Evolutionary conservation across 768 basidiomycete genomes (phyloP).

Genomic region (Macrocybe gigantea): DNA sequence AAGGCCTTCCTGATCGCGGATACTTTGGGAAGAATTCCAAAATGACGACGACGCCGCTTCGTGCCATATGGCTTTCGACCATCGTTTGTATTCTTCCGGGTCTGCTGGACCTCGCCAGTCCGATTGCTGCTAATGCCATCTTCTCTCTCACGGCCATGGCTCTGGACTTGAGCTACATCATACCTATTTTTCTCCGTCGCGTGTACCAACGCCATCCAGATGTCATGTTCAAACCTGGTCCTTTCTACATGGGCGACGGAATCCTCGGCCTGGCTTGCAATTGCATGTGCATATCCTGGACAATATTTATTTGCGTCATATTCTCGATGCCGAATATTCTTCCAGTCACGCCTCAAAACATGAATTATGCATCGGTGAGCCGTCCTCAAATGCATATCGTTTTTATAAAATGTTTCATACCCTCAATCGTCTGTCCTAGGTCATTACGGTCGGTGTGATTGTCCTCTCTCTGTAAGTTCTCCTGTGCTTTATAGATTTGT

Average conservation of each 20-base stretch:
- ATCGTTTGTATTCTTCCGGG: conserved; percentile 63
- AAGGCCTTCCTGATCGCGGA: conserved; percentile 69
- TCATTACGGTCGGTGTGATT: conserved; percentile 49
- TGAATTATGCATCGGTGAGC: conserved; percentile 78
- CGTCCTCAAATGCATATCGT: background rate
- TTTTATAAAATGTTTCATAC: background rate
- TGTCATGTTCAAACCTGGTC: conserved; percentile 79
- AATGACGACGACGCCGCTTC: conserved; percentile 67
- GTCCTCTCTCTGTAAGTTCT: conserved; percentile 44
- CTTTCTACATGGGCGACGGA: conserved; percentile 80
- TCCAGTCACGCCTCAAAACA: conserved; percentile 66
- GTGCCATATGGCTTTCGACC: conserved; percentile 72
- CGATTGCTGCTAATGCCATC: conserved; percentile 73
- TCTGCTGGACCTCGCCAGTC: conserved; percentile 70
- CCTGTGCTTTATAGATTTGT: background rate
- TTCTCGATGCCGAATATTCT: conserved; percentile 66
- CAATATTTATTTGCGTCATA: conserved; percentile 61
- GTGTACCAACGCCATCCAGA: conserved; percentile 70
- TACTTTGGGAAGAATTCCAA: conserved; percentile 66
- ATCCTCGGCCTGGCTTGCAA: conserved; percentile 58
- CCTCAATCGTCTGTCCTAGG: conserved; percentile 18
- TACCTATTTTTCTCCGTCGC: conserved; percentile 74
- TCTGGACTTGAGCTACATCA: conserved; percentile 74
- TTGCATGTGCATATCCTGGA: conserved; percentile 62
- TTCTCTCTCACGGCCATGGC: conserved; percentile 80